Evolutionary conservation across 2,329 filamentous ascomycete genomes (phyloP), one percentile per base, ranked within the genome.

Genomic region (Ascochyta pisi): DNA sequence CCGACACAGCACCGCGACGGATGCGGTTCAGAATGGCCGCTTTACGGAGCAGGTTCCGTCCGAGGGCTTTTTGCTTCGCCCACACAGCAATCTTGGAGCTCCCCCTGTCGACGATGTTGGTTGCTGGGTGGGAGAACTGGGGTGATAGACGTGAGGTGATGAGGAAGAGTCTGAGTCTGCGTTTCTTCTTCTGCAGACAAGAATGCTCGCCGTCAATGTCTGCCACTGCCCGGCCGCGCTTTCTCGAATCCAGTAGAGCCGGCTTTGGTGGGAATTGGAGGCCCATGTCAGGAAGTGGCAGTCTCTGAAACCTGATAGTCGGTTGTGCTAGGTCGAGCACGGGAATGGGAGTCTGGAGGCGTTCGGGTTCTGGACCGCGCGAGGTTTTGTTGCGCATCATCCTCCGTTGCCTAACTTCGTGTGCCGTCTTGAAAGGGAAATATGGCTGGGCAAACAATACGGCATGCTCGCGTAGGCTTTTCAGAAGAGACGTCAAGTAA

Each of bases 111-210:
- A 88, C 80, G 53, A 90, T 89, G 65, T 91, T 87, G 39, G 87
- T 86, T 3, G 89, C 86, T 0, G 89, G 89, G 26, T 84, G 79
- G 0, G 88, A 90, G 73, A 86, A 91, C 1, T 89, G 88, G 43
- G 81, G 83, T 9, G 88, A 90, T 0, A 91, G 84, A 7, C 87
- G 83, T 19, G 87, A 90, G 1, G 89, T 91, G 67, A 90, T 84
- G 39, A 91, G 80, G 42, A 74, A 70, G 2, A 85, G 77, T 1
- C 86, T 82, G 4, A 91, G 76, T 3, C 89, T 82, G 23, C 89
- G 84, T 73, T 91, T 91, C 79, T 92, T 91, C 62, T 75, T 76
- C 35, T 73, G 63, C 80, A 69, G 78, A 70, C 54, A 85, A 61
- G 83, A 50, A 81, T 85, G 66, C 24, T 78, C 74, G 26, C 74